These are phyloP conservation scores for Coccomyxa sp. DNA, from an alignment of 139 green algal genomes.

Conservation along the genomic window DNA sequence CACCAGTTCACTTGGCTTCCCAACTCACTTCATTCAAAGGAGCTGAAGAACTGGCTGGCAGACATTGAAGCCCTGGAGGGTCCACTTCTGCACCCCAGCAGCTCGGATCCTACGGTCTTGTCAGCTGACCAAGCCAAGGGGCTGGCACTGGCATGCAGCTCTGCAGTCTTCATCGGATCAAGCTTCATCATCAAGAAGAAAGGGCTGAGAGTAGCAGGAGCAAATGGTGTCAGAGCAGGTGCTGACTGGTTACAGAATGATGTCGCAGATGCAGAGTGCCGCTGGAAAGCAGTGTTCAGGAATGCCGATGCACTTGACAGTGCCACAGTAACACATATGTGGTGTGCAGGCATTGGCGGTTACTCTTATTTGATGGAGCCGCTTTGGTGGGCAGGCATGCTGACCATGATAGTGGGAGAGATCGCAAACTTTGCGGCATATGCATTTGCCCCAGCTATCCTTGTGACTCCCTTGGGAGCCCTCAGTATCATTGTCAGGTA, in stretches of 20 bases:
- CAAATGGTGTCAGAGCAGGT: slow-evolving; percentile 77
- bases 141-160: slow-evolving; percentile 76
- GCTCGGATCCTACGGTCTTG: neutral
- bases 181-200: slow-evolving; percentile 99
- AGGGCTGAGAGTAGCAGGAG: slow-evolving; percentile 73
- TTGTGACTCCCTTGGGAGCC: slow-evolving; percentile 90
- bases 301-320: no score
- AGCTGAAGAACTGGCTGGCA: no score
- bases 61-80: neutral
- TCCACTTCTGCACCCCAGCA: neutral
- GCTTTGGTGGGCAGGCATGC: slow-evolving; percentile 93
- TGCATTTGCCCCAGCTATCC: slow-evolving; percentile 91
- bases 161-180: slow-evolving; percentile 87
- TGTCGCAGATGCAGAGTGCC: neutral
- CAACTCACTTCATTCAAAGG: no score
- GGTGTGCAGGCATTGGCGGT: slow-evolving; percentile 76
- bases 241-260: neutral
- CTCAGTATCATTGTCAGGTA: slow-evolving; percentile 89
- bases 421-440: slow-evolving; percentile 96
- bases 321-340: neutral
- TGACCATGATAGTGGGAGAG: slow-evolving; percentile 90
- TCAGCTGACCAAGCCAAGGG: slow-evolving; percentile 45
- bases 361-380: slow-evolving; percentile 91
- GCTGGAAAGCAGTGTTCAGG: neutral
- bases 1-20: no score